Base-by-base conservation (phyloP, 805 yeast genomes). In the Komagataella pseudopastoris region DNA sequence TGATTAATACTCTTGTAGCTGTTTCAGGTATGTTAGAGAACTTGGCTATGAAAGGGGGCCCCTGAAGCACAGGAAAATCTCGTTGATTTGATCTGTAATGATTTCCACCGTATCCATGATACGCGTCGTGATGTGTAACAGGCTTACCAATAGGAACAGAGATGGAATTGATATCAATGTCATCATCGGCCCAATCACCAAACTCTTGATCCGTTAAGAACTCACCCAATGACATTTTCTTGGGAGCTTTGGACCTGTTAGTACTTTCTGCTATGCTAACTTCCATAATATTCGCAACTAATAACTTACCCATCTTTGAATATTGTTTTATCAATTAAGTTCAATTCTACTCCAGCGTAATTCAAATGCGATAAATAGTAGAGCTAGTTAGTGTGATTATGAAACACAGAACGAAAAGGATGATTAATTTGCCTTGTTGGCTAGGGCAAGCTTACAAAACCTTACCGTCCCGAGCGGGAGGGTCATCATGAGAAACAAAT, bases 151-250 rank as follows among this genome's bases (percentile, higher is more conserved):
- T 62, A 23, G 77, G 74, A 8, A 77, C 76, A 45, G 78, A 77
- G 57, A 81, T 78, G 44, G 83, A 75, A 46, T 75, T 73, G 64
- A 81, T 68, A 60, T 81, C 88, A 52, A 81, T 78, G 59, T 81
- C 85, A 60, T 78, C 86, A 57, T 81, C 87, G 16, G 85, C 86
- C 88, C 88, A 81, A 23, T 76, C 75, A 14, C 79, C 80, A 45
- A 72, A 58, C 46, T 69, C 60, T 48, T 71, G 69, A 54, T 72
- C 76, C 23, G 70, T 71, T 51, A 69, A 63, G 59, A 74, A 73
- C 55, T 72, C 77, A 53, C 69, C 69, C 23, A 73, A 60, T 30
- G 75, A 68, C 76, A 73, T 73, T 56, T 71, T 72, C 54, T 71
- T 72, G 20, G 51, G 51, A 49, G 43, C 51, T 49, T 17, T 30